phyloP scores from a whole-genome alignment of 352 stramenopile species.

The Globisporangium polare region DNA sequence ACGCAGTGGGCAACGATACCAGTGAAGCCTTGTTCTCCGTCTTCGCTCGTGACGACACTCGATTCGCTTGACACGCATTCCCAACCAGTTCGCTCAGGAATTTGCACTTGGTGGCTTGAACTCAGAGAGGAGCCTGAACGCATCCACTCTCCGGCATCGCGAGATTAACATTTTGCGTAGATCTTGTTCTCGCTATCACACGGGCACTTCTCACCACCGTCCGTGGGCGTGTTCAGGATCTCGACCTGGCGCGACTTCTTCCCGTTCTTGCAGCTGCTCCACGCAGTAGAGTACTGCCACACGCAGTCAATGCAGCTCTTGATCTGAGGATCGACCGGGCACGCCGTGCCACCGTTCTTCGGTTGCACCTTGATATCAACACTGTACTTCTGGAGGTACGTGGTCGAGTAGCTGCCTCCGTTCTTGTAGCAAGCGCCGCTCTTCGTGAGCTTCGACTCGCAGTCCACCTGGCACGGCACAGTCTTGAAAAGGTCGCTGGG shows the following conservation, averaged over 20 bases:
- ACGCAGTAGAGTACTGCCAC: background rate
- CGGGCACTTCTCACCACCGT: background rate
- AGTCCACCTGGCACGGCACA: too few species aligned
- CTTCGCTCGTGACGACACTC: too few species aligned
- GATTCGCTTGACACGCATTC: too few species aligned
- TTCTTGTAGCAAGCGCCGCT: background rate
- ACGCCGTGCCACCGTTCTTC: conserved; percentile 4
- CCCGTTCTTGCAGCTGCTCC: background rate
- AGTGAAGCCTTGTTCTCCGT: too few species aligned
- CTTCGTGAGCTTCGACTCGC: background rate
- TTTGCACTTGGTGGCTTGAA: too few species aligned
- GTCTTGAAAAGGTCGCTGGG: too few species aligned
- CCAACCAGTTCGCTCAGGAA: too few species aligned
- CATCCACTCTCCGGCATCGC: background rate
- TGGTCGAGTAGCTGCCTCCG: background rate
- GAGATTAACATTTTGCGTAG: background rate
- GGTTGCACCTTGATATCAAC: background rate
- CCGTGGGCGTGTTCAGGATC: background rate
- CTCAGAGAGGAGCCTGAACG: too few species aligned
- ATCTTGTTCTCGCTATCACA: background rate
- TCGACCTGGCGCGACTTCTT: background rate
- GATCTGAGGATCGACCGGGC: background rate
- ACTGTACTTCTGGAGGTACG: background rate
- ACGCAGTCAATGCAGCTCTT: background rate
- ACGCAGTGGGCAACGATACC: too few species aligned